A percentile compares a stretch with the other conserved stretches of the same genome.
phyloP scores from a whole-genome alignment of 768 basidiomycete species.

The Clathrus columnatus region DNA sequence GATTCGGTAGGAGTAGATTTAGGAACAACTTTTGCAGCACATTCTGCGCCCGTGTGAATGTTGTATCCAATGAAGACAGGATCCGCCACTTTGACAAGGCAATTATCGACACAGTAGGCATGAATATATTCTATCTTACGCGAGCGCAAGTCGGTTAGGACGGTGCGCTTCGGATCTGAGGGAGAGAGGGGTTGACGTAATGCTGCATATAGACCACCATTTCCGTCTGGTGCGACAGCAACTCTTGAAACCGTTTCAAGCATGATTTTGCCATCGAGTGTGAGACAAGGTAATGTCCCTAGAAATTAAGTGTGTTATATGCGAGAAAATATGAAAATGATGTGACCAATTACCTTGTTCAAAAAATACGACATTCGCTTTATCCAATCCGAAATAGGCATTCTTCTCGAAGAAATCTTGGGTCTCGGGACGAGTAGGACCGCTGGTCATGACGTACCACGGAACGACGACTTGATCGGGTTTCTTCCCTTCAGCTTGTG shows the following conservation, averaged over 20 bases:
- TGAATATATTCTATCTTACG: slow-evolving; percentile 85
- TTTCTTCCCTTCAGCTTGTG: slow-evolving; percentile 41
- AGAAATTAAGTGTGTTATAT: slow-evolving; percentile 3
- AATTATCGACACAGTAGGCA: slow-evolving; percentile 97
- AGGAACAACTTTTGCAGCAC: slow-evolving; percentile 93
- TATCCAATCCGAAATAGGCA: slow-evolving; percentile 71
- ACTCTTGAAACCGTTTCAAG: slow-evolving; percentile 70
- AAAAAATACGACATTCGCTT: slow-evolving; percentile 82
- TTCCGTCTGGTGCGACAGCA: slow-evolving; percentile 96
- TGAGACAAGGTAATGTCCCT: slow-evolving; percentile 95
- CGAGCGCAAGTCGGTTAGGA: slow-evolving; percentile 71
- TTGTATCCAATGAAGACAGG: slow-evolving; percentile 95
- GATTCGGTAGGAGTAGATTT: slow-evolving; percentile 81
- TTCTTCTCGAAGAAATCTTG: slow-evolving; percentile 75
- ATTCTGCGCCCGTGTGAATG: slow-evolving; percentile 80
- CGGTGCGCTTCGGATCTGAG: slow-evolving; percentile 51
- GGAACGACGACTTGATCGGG: slow-evolving; percentile 65
- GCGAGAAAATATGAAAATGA: neutral
- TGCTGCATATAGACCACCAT: slow-evolving; percentile 94
- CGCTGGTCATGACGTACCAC: slow-evolving; percentile 99
- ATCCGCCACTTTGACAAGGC: slow-evolving; percentile 94
- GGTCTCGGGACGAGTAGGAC: slow-evolving; percentile 84
- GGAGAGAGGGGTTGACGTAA: slow-evolving; percentile 68
- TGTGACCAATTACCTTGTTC: slow-evolving; percentile 66
- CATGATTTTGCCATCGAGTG: slow-evolving; percentile 88